These are phyloP conservation scores for Trifolium subterraneum DNA, from an alignment of 306 rosid species.

Conservation along the genomic window DNA sequence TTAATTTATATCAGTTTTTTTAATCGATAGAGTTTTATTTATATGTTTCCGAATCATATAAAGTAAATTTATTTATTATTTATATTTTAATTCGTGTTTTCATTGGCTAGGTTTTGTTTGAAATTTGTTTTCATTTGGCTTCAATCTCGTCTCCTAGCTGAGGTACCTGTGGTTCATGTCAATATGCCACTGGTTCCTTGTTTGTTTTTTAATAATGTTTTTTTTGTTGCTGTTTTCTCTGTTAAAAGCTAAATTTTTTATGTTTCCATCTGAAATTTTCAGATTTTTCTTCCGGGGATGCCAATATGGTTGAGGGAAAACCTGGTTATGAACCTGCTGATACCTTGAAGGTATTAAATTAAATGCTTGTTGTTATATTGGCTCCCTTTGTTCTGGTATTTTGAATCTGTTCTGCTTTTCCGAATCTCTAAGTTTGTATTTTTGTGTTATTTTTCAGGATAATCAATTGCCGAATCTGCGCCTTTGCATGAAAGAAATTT, in stretches of 20 bases:
- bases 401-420: not conserved
- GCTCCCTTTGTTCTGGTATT: not conserved
- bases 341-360: constrained; percentile 58
- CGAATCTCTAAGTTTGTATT: not conserved
- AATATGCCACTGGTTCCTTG: constrained; percentile 3
- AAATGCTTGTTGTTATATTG: not conserved
- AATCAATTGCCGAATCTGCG: constrained; percentile 49
- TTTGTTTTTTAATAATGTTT: not conserved
- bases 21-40: not conserved
- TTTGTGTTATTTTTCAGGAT: constrained; percentile 45
- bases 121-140: constrained; percentile 10
- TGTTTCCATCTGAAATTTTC: constrained; percentile 18
- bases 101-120: not conserved
- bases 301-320: constrained; percentile 33
- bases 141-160: constrained; percentile 8
- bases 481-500: constrained; percentile 46
- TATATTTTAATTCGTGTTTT: not conserved
- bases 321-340: constrained; percentile 43
- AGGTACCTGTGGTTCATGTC: constrained; percentile 4
- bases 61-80: not conserved
- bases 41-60: too few species aligned
- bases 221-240: not conserved
- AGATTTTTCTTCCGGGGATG: constrained; percentile 50
- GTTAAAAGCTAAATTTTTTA: not conserved
- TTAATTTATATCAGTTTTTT: too few species aligned